phyloP scores from a whole-genome alignment of 179 eudicot genomes.

The Corrigiola litoralis region DNA sequence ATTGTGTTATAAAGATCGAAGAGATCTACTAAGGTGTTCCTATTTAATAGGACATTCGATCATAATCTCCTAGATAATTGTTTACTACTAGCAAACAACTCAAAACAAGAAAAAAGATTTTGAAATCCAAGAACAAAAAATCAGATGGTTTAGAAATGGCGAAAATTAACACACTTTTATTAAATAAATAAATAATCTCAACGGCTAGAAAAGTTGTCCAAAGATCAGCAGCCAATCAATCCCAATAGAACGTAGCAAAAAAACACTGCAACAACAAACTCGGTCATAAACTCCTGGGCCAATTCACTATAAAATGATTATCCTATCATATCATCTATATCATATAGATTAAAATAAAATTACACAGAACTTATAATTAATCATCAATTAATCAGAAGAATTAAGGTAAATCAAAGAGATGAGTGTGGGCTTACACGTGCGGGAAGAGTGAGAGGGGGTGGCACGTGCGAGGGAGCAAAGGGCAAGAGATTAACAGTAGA shows the following conservation, averaged over 20 bases:
- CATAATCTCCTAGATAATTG: not conserved
- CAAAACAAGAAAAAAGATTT: not conserved
- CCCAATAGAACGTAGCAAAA: not conserved
- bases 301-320: not conserved
- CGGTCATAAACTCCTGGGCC: conserved; percentile 1
- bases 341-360: not conserved
- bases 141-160: conserved; percentile 7
- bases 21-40: too few species aligned
- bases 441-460: conserved; percentile 27
- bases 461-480: conserved; percentile 15
- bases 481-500: conserved; percentile 26
- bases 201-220: conserved; percentile 24
- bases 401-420: not conserved
- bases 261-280: too few species aligned
- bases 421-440: conserved; percentile 49
- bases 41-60: not conserved
- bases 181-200: not conserved
- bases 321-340: too few species aligned
- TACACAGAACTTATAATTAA: not conserved
- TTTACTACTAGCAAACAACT: conserved; percentile 2
- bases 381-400: not conserved
- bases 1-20: too few species aligned
- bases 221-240: conserved; percentile 8
- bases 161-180: not conserved
- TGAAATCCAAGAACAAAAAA: conserved; percentile 8